Base-by-base conservation (phyloP, 805 yeast genomes). In the Debaryomyces tyrocola region DNA sequence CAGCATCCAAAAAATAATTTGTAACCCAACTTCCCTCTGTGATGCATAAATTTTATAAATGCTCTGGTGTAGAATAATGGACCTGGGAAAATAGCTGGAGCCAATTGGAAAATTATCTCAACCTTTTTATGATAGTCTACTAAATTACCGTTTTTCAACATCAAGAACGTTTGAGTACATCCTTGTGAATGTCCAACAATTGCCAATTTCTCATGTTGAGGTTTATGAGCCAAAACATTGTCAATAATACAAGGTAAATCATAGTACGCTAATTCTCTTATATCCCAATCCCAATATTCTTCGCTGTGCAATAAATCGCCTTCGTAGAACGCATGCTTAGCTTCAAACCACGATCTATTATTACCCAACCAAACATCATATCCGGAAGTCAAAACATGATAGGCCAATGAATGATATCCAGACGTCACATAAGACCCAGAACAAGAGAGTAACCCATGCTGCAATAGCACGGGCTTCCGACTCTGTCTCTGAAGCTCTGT, bases 51-150 rank as follows among this genome's bases (percentile, higher is more conserved):
- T 53, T 72, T 74, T 20, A 87, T 81, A 60, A 87, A 87, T 2
- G 66, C 36, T 42, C 84, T 78, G 20, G 78, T 79, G 54, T 86
- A 79, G 24, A 92, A 70, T 38, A 90, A 66, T 1, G 82, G 73
- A 0, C 98, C 98, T 0, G 96, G 95, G 60, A 81, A 94, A 2
- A 90, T 84, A 0, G 98, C 98, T 0, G 99, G 98, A 0, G 97
- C 87, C 44, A 92, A 66, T 0, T 92, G 88, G 24, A 88, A 73
- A 58, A 89, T 88, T 44, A 79, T 75, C 45, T 83, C 84, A 15
- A 92, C 63, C 50, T 82, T 83, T 4, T 70, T 66, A 40, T 82
- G 80, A 33, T 80, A 54, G 2, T 58, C 54, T 4, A 43, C 33
- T 33, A 69, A 56, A 15, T 67, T 54, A 4, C 54, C 59, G 50